Conservation (phyloP, 108 stramenopile genomes). For the Fistulifera solaris region DNA sequence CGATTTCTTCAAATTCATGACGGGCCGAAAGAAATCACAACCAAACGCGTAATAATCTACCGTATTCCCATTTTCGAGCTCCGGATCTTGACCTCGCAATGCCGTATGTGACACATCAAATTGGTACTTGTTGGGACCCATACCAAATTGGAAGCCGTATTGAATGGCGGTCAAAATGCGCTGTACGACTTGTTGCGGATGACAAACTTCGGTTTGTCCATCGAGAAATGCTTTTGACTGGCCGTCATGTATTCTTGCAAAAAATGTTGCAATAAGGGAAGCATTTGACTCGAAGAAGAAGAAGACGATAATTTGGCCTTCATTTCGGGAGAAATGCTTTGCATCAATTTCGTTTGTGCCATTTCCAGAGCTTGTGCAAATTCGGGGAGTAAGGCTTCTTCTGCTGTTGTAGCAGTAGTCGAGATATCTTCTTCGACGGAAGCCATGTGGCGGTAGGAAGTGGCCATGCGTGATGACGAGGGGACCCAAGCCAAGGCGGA, state of each 20-base stretch:
- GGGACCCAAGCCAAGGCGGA: no score
- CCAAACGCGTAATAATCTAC: constrained; percentile 82
- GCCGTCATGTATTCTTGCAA: constrained; percentile 67
- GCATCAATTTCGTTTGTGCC: constrained; percentile 21
- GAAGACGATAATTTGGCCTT: constrained; percentile 15
- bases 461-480: no score
- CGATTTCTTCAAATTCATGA: constrained; percentile 66
- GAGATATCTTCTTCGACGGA: no score
- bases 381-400: constrained; percentile 19
- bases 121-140: constrained; percentile 49
- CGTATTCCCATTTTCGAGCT: constrained; percentile 33
- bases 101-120: constrained; percentile 70
- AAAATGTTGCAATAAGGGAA: constrained; percentile 49
- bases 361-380: constrained; percentile 40
- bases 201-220: constrained; percentile 10
- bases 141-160: constrained; percentile 58
- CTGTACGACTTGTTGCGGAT: constrained; percentile 21
- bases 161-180: constrained; percentile 51
- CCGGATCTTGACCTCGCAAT: constrained; percentile 42
- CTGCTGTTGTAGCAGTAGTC: no score
- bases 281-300: constrained; percentile 2
- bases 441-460: no score
- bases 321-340: constrained; percentile 21
- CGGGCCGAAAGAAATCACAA: constrained; percentile 85
- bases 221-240: constrained; percentile 29